Base-by-base conservation (phyloP, 192 early-diverging fungal species). In the Funneliformis mosseae region DNA sequence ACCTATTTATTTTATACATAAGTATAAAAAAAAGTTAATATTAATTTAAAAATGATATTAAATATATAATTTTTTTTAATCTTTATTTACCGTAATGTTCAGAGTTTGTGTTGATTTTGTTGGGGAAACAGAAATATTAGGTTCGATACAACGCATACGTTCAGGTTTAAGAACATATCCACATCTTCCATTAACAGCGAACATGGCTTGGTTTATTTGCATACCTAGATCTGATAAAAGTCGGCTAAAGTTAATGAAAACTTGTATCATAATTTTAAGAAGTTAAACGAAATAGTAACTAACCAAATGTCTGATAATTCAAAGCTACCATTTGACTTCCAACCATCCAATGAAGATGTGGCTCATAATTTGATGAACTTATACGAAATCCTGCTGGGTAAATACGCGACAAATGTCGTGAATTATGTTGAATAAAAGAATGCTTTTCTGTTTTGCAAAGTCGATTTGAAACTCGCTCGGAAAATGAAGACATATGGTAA, bases 291-390 rank as follows among this genome's bases (percentile, higher is more conserved):
- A 62, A 25, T 27, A 28, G 55, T 14, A 74, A 67, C 81, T 80
- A 74, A 91, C 88, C 96, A 79, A 88, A 86, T 9, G 89, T 96
- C 77, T 98, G 97, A 74, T 91, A 95, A 85, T 98, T 98, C 78
- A 98, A 81, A 3, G 97, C 96, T 2, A 96, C 96, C 87, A 98
- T 86, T 84, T 97, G 96, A 43, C 87, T 89, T 4, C 97, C 97
- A 12, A 81, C 84, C 14, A 84, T 85, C 97, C 97, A 98, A 81
- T 95, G 92, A 10, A 88, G 84, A 33, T 93, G 87, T 2, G 97
- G 96, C 77, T 97, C 93, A 80, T 90, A 95, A 84, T 97, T 97
- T 61, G 92, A 89, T 18, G 93, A 94, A 46, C 83, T 92, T 70
- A 97, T 85, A n/a, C 95, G 91, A 75, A 92, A 88, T 10, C 90